Percentiles rank a stretch among this genome's conserved stretches.
Conservation (phyloP, 768 basidiomycete genomes). For the Suillus subluteus region DNA sequence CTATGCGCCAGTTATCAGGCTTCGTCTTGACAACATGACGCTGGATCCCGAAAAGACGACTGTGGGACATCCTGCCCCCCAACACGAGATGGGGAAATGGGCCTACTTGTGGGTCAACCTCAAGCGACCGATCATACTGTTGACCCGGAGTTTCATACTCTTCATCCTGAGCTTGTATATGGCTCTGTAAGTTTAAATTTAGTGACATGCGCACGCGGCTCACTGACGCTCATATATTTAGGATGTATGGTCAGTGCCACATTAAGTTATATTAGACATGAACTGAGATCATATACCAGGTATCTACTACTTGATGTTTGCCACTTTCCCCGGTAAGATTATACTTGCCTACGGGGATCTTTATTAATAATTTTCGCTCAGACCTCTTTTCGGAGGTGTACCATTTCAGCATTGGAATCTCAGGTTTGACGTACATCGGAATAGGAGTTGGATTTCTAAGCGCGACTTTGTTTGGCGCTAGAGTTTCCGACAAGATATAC, state of each 20-base stretch:
- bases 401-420: constrained; percentile 53
- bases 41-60: constrained; percentile 51
- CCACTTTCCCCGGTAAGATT: constrained; percentile 62
- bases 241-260: constrained; percentile 57
- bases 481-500: constrained; percentile 50
- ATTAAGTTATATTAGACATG: not conserved
- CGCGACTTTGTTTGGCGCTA: constrained; percentile 53
- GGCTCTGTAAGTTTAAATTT: constrained; percentile 58
- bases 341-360: not conserved
- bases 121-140: constrained; percentile 59
- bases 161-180: constrained; percentile 74
- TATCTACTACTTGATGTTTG: constrained; percentile 75
- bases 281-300: constrained; percentile 28
- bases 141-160: constrained; percentile 65
- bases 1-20: constrained; percentile 71
- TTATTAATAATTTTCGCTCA: constrained; percentile 20
- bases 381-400: constrained; percentile 52
- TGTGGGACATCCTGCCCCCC: constrained; percentile 29
- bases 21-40: constrained; percentile 42
- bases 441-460: constrained; percentile 57
- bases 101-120: constrained; percentile 65
- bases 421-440: constrained; percentile 57
- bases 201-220: not conserved
- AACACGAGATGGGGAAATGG: constrained; percentile 32
- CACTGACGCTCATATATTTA: constrained; percentile 17